Evolutionary conservation across 345 rosid species (phyloP), one percentile per base, ranked within the genome.

Genomic region (Carallia brachiata): DNA sequence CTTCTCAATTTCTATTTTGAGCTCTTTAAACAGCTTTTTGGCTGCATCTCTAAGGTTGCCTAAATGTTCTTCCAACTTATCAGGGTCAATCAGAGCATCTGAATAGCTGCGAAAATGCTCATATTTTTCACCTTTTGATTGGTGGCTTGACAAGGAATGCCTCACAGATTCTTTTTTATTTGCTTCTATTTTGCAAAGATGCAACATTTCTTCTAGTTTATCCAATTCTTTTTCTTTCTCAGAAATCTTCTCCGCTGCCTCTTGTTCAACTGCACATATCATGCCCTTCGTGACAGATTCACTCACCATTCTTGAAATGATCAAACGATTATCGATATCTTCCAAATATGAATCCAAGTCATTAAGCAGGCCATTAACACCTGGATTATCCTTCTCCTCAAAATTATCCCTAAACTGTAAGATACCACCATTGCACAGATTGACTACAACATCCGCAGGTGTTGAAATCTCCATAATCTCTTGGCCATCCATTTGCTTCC

Each of bases 201-300:
- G 69, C 69, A 85, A 32, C 0, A 70, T 70, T 78, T 86, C 88
- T 82, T 67, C 84, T 70, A 87, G 65, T 58, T 72, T 79, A 10
- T 79, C 81, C 74, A 96, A 58, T 70, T 92, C 96, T 69, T 73
- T 61, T 7, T 92, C 94, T 78, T 88, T 88, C 82, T 73, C 30
- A 64, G 87, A 84, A 48, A 90, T 83, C 84, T 79, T 83, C 73
- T 84, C 90, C 23, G 83, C 79, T 57, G 96, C 94, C 61, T 89
- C 88, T 19, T 86, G 81, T 72, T 90, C 85, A 61, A 92, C 61
- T 1, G 77, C 80, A 40, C 52, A 68, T 36, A 77, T 19, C 84
- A 85, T 81, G 52, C 92, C 99, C 82, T 78, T 92, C 28, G 89
- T 77, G 66, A 95, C 84, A 1, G 97, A 87, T 39, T 92, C 89